Percentiles rank a stretch among this genome's conserved stretches.
Evolutionary conservation across 164 flowering plant genomes (phyloP).

Genomic region (Chimonanthus salicifolius): DNA sequence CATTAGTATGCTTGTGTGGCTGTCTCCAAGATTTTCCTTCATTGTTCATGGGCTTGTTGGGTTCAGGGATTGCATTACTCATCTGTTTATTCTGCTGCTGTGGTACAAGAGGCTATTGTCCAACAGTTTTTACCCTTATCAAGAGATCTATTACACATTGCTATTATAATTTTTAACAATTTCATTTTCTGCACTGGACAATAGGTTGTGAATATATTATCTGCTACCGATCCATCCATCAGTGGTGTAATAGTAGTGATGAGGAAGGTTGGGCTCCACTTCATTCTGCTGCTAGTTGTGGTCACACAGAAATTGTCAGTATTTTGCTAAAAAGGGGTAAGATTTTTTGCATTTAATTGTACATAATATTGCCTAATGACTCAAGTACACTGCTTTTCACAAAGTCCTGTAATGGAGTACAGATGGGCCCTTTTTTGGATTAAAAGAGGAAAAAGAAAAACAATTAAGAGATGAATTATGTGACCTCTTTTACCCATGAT

Average conservation of each 20-base stretch:
- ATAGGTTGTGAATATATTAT: conserved; percentile 54
- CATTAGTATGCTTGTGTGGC: too few species aligned
- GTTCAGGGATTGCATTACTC: background rate
- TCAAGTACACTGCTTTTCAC: background rate
- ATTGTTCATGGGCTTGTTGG: background rate
- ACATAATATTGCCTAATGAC: background rate
- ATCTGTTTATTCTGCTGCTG: background rate
- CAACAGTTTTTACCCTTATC: background rate
- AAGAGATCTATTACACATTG: background rate
- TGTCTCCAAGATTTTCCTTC: too few species aligned
- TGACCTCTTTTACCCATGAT: too few species aligned
- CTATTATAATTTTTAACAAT: background rate
- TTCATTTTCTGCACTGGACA: background rate
- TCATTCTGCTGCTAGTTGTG: conserved; percentile 91
- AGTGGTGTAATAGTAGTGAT: conserved; percentile 53
- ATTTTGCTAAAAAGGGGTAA: conserved; percentile 55
- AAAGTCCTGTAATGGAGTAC: background rate
- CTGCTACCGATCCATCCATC: conserved; percentile 37
- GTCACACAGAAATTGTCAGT: conserved; percentile 57
- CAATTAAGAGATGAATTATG: background rate
- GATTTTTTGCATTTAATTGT: background rate
- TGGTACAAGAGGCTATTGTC: background rate
- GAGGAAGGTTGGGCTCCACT: conserved; percentile 98
- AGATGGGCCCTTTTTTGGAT: background rate
- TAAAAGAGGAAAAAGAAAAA: background rate